Evolutionary conservation across 805 yeast genomes (phyloP).

Genomic region (Nakazawaea anatomiae): DNA sequence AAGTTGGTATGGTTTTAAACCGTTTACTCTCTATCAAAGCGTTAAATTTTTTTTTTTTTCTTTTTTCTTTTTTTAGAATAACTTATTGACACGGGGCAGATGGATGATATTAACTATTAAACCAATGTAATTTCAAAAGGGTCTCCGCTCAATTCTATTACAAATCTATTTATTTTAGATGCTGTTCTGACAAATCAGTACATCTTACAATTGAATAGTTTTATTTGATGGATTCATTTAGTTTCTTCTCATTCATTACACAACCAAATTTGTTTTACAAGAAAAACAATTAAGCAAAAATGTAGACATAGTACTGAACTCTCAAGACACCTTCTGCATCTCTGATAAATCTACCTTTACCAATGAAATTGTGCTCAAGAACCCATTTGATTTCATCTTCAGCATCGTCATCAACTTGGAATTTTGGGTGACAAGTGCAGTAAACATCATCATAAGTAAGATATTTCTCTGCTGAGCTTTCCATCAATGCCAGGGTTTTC

Average conservation of each 20-base stretch:
- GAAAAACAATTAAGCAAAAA: constrained; percentile 16
- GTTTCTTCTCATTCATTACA: too few species aligned
- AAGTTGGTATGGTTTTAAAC: too few species aligned
- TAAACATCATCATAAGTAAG: constrained; percentile 37
- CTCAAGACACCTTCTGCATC: constrained; percentile 35
- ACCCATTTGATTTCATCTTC: constrained; percentile 47
- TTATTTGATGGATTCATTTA: too few species aligned
- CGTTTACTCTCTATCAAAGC: too few species aligned
- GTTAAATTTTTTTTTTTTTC: too few species aligned
- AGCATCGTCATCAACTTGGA: constrained; percentile 35
- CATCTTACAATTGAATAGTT: too few species aligned
- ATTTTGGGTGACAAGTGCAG: constrained; percentile 40
- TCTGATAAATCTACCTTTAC: constrained; percentile 55
- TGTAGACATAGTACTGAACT: constrained; percentile 52
- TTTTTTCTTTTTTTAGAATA: too few species aligned
- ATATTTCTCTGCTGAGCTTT: constrained; percentile 1
- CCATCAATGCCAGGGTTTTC: constrained; percentile 27
- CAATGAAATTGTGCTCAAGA: constrained; percentile 39
- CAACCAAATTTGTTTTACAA: too few species aligned
- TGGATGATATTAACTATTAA: background rate
- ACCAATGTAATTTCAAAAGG: background rate
- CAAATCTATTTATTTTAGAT: too few species aligned
- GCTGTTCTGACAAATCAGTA: too few species aligned
- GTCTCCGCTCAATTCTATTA: too few species aligned
- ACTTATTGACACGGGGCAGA: background rate